Evolutionary conservation across 2,329 filamentous ascomycete species (phyloP).

Genomic region (Kalmusia sp.): DNA sequence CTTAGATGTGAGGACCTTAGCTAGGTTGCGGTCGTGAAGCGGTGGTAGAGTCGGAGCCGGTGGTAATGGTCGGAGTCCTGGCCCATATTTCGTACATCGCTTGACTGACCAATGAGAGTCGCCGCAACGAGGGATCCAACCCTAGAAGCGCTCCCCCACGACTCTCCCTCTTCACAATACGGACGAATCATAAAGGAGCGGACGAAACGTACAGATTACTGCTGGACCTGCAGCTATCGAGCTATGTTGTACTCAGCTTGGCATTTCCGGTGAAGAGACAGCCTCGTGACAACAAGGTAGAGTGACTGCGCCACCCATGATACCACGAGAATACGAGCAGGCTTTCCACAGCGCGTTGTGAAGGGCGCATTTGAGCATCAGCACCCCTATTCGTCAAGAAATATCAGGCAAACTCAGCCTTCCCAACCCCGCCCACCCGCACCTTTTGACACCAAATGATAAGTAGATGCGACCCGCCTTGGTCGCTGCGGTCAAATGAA

Average conservation of each 20-base stretch:
- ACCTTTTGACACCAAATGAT: no score
- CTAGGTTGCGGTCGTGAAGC: background rate
- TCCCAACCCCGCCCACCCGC: no score
- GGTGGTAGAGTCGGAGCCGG: slow-evolving; percentile 2
- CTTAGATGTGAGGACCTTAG: background rate
- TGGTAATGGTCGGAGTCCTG: background rate
- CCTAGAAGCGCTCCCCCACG: background rate
- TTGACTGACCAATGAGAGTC: slow-evolving; percentile 4
- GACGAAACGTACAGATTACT: background rate
- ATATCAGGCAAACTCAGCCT: no score
- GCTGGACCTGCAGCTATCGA: background rate
- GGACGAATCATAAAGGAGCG: background rate
- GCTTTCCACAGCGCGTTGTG: no score
- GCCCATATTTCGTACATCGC: slow-evolving; percentile 12
- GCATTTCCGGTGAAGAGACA: background rate
- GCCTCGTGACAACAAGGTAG: background rate
- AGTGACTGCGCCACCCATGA: background rate
- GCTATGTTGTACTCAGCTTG: background rate
- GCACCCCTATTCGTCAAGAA: background rate
- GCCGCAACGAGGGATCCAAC: background rate
- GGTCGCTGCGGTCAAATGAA: no score
- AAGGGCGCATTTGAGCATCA: background rate
- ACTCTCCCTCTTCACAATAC: background rate
- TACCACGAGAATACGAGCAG: background rate
- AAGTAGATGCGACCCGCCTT: no score